Base-by-base conservation (phyloP, 1,139 yeast genomes). In the Saccharomyces hybrid region DNA sequence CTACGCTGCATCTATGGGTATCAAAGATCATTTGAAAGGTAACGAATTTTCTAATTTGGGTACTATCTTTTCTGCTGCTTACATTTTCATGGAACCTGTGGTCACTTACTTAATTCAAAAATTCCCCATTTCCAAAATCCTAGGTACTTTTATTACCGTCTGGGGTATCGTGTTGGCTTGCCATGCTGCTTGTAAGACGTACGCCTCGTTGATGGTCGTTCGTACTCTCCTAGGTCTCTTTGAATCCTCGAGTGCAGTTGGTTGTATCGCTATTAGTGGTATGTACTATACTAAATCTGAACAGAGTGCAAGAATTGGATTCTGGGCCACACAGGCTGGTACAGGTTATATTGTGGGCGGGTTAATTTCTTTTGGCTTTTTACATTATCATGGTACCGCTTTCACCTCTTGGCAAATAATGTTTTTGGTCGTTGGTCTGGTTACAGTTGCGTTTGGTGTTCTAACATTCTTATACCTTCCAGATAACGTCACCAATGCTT, bases 201-300 rank as follows among this genome's bases (percentile, higher is more conserved):
- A 79, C 60, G 80, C 78, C 3, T 77, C 83, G 0, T 70, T 79
- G 46, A 70, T 81, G 67, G 75, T 78, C 14, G 73, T 78, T 11
- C 70, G 86, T 49, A 76, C 78, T 9, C 59, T 81, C 9, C 64
- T 83, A 32, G 90, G 89, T 1, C 66, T 76, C 53, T 73, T 81
- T 48, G 89, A 84, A 64, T 74, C 80, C 50, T 74, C 80, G 3
- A 72, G 80, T 55, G 78, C 83, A 19, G 88, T 86, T 1, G 83
- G 84, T 0, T 78, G 81, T 60, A 78, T 83, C 31, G 75, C 84
- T 26, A 72, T 84, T 34, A 78, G 82, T 6, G 74, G 81, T 13
- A 80, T 78, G 71, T 82, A 80, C 73, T 81, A 78, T 64, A 75
- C 73, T 27, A 75, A 76, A 56, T 73, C 75, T 13, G 86, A 81